Percentiles rank a stretch among this genome's conserved stretches.
Conservation (phyloP, 148 eudicot genomes). For the Camellia lanceoleosa region DNA sequence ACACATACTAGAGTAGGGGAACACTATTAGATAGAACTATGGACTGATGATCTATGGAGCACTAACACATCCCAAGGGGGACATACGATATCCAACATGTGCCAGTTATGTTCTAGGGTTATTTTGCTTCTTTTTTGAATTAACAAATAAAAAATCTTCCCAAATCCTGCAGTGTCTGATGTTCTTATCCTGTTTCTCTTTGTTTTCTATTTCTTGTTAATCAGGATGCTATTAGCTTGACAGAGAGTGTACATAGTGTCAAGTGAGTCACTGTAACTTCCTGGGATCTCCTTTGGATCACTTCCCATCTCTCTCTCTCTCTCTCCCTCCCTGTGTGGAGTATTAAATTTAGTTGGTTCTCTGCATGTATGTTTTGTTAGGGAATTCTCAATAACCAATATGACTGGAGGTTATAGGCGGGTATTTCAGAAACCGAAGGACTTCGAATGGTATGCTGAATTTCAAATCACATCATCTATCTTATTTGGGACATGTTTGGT, state of each 20-base stretch:
- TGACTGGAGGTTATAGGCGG: conserved; percentile 87
- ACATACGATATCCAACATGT: too few species aligned
- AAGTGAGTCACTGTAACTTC: conserved; percentile 51
- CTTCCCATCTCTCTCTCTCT: background rate
- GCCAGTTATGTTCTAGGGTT: too few species aligned
- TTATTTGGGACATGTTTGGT: background rate
- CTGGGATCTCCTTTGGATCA: background rate
- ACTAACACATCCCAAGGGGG: too few species aligned
- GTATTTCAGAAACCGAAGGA: conserved; percentile 80
- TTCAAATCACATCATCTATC: conserved; percentile 7
- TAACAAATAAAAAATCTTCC: too few species aligned
- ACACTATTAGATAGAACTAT: background rate
- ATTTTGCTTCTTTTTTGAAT: too few species aligned
- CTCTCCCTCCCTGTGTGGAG: too few species aligned
- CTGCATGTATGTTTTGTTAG: conserved; percentile 29
- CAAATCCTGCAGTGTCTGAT: background rate
- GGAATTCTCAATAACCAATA: conserved; percentile 82
- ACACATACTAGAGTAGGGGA: background rate
- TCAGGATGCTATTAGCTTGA: conserved; percentile 83
- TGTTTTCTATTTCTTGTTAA: conserved; percentile 4
- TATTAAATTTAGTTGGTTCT: conserved; percentile 9
- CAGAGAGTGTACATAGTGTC: conserved; percentile 59
- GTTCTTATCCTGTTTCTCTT: background rate
- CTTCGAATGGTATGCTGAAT: conserved; percentile 66
- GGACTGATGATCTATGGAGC: background rate